Conservation (phyloP, 2,329 filamentous ascomycete genomes). For the Scytalidium lignicola region DNA sequence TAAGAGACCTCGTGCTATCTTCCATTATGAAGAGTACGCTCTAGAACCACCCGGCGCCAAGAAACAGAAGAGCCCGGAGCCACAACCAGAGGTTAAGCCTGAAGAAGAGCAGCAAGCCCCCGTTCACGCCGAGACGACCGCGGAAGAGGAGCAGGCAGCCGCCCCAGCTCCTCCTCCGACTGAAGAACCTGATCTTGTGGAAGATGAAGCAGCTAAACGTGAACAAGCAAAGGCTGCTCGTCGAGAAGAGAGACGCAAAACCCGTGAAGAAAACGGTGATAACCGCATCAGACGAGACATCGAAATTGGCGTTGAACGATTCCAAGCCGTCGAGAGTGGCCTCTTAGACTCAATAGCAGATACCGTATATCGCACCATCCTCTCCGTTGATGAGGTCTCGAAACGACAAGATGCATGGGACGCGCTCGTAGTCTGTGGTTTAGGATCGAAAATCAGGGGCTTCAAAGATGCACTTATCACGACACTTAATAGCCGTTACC, state of each 20-base stretch:
- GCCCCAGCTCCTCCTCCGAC: slow-evolving; percentile 8
- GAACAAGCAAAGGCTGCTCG: slow-evolving; percentile 23
- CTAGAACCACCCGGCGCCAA: slow-evolving; percentile 36
- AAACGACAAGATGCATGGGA: slow-evolving; percentile 90
- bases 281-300: slow-evolving; percentile 60
- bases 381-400: slow-evolving; percentile 76
- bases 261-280: slow-evolving; percentile 31
- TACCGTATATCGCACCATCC: slow-evolving; percentile 77
- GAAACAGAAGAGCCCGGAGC: slow-evolving; percentile 30
- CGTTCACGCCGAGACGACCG: slow-evolving; percentile 1
- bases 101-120: slow-evolving; percentile 8
- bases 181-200: slow-evolving; percentile 9
- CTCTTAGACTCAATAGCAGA: slow-evolving; percentile 81
- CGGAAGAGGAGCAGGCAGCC: neutral
- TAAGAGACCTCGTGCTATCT: slow-evolving; percentile 63
- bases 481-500: slow-evolving; percentile 73
- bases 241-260: slow-evolving; percentile 25
- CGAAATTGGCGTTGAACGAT: slow-evolving; percentile 73
- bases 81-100: slow-evolving; percentile 5
- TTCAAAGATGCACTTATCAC: slow-evolving; percentile 86
- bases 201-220: slow-evolving; percentile 16
- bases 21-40: slow-evolving; percentile 66
- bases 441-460: slow-evolving; percentile 67
- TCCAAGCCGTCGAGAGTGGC: slow-evolving; percentile 60
- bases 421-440: slow-evolving; percentile 84